phyloP scores from a whole-genome alignment of 2,329 filamentous ascomycete genomes.

The Verticillium albo-atrum region DNA sequence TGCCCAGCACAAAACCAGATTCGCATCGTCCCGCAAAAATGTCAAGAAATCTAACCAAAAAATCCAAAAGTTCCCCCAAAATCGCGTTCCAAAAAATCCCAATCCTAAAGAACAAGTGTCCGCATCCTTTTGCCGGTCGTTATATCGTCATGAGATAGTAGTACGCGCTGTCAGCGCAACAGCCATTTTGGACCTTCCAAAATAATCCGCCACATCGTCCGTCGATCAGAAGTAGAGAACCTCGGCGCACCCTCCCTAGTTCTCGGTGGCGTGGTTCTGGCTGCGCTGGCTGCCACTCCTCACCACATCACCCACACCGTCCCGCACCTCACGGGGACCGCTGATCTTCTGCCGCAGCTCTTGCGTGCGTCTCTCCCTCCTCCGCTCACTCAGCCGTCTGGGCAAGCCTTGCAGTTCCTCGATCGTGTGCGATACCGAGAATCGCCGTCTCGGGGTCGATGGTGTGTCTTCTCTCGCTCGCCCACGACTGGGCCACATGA shows the following conservation, averaged over 20 bases:
- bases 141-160: not conserved
- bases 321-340: conserved; percentile 51
- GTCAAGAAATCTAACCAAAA: not conserved
- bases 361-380: conserved; percentile 53
- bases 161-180: not conserved
- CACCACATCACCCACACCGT: conserved; percentile 55
- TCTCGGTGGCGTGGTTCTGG: not conserved
- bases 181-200: not conserved
- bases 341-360: conserved; percentile 59
- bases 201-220: too few relatives aligned
- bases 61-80: not conserved
- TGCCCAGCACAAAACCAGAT: not conserved
- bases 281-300: conserved; percentile 36
- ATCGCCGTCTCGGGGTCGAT: conserved; percentile 20
- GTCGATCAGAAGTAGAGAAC: too few relatives aligned
- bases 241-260: not conserved
- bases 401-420: conserved; percentile 50
- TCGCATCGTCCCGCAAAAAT: not conserved
- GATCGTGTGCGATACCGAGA: conserved; percentile 41
- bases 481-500: conserved; percentile 27
- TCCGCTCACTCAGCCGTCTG: conserved; percentile 51
- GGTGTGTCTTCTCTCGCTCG: conserved; percentile 14
- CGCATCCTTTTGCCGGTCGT: not conserved
- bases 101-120: not conserved
- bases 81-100: not conserved